Base-by-base conservation (phyloP, 2,329 filamentous ascomycete species). In the Trichoderma breve region DNA sequence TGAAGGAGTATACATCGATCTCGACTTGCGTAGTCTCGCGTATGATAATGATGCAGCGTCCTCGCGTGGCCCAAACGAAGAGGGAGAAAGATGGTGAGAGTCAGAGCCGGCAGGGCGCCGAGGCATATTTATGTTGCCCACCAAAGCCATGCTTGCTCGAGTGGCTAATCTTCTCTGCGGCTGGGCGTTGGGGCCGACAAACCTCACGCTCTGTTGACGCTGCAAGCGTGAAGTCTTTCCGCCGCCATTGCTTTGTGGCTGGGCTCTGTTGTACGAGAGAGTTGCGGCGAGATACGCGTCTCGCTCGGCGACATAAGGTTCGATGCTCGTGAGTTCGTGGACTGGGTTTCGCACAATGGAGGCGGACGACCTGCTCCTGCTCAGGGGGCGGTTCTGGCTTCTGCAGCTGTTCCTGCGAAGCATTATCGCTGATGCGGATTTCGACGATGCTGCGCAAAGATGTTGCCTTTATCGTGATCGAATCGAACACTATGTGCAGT, bases 231-330 rank as follows among this genome's bases (percentile, higher is more conserved):
- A 73, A 30, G 64, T 43, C 53, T 77, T 75, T 4, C 57, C 53
- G 3, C 60, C 74, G 4, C 71, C 81, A 14, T 83, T 81, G 43
- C 82, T 81, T 64, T 83, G 83, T n/a, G 87, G 82, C 69, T 83
- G 83, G 21, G 87, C 86, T 72, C 86, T 84, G 7, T 82, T 79
- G 77, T 88, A 92, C 1, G 91, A 91, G 76, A 90, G 82, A 39
- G 83, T 82, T 8, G 91, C 91, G 26, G 91, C 90, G 51, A 87
- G 84, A 51, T 89, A 86, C 8, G 91, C 91, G 78, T 92, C 88
- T 69, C 87, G 83, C 63, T 87, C 84, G 2, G 87, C 86, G 4
- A 81, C 78, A 12, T 79, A 80, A 1, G 86, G 85, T 74, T 85
- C 81, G 58, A 89, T 86, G 65, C 85, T 82, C 64, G 87, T 83